These are phyloP conservation scores for Daphne laureola DNA, from an alignment of 441 rosid genomes.

Conservation along the genomic window DNA sequence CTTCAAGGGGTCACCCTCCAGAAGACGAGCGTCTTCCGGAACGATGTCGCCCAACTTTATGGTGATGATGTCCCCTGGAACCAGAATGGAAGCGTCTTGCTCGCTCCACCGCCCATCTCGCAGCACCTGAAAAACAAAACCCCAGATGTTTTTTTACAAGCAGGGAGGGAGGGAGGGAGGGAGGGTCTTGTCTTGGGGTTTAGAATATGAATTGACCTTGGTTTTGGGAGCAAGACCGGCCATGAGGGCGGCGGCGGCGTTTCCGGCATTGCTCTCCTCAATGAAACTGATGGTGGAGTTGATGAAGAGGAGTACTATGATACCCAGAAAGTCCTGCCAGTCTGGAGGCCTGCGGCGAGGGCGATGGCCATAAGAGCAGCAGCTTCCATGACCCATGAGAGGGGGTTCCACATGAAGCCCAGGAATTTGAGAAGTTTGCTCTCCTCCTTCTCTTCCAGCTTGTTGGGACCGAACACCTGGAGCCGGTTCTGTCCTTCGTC, in stretches of 20 bases:
- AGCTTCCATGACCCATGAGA: conserved; percentile 98
- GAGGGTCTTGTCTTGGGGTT: too few species aligned
- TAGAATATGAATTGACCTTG: conserved; percentile 34
- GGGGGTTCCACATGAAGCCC: conserved; percentile 96
- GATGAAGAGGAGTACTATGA: conserved; percentile 52
- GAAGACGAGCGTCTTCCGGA: conserved; percentile 93
- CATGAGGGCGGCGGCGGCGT: conserved; percentile 94
- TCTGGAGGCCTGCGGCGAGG: conserved; percentile 78
- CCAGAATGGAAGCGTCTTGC: conserved; percentile 83
- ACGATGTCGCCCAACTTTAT: conserved; percentile 78
- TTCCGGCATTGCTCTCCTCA: conserved; percentile 87
- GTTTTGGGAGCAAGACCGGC: conserved; percentile 87
- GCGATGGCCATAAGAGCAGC: conserved; percentile 86
- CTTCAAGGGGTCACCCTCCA: conserved; percentile 87
- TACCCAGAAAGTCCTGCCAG: conserved; percentile 91
- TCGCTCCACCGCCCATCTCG: conserved; percentile 78
- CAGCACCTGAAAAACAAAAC: conserved; percentile 40
- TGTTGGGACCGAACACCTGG: conserved; percentile 78
- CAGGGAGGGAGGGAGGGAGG: background rate
- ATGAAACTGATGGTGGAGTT: conserved; percentile 92
- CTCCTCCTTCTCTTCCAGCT: conserved; percentile 83
- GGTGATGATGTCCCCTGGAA: conserved; percentile 84
- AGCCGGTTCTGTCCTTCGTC: conserved; percentile 73
- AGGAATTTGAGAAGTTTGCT: conserved; percentile 75
- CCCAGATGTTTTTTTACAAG: background rate